Evolutionary conservation across 306 rosid genomes (phyloP).

Genomic region (Parietaria judaica): DNA sequence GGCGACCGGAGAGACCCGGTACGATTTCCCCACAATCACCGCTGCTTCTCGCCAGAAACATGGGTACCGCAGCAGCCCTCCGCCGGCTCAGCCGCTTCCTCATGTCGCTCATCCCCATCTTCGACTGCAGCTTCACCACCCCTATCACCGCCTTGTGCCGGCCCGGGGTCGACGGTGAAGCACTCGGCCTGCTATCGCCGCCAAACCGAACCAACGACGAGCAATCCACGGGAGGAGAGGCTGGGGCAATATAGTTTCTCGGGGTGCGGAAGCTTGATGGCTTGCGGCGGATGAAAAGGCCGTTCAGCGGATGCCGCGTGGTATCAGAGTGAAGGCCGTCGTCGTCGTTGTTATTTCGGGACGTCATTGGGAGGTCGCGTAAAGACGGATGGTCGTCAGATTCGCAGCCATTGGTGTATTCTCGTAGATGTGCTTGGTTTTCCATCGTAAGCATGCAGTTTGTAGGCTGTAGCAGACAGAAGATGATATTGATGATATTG

Average conservation of each 20-base stretch:
- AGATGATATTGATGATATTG: no score
- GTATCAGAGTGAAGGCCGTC: neutral
- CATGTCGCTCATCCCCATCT: constrained; percentile 17
- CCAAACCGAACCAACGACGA: no score
- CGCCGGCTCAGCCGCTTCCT: constrained; percentile 18
- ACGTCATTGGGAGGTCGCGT: constrained; percentile 12
- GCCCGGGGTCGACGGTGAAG: no score
- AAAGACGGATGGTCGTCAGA: constrained; percentile 19
- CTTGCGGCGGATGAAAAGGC: constrained; percentile 19
- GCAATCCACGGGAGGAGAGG: neutral
- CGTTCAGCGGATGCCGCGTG: constrained; percentile 12
- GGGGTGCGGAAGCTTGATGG: constrained; percentile 18
- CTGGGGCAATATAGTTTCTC: neutral
- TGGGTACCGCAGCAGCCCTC: neutral
- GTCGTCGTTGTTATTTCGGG: constrained; percentile 3
- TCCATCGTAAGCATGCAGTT: no score
- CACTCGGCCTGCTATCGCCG: no score
- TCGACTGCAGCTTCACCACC: constrained; percentile 17
- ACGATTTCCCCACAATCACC: no score
- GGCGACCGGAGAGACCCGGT: no score
- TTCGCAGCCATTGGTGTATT: neutral
- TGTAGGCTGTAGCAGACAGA: no score
- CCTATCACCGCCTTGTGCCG: constrained; percentile 13
- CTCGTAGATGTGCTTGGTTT: no score
- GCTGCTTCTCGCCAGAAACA: constrained; percentile 9